Conservation (phyloP, 768 basidiomycete species). For the Pholiota microspora region DNA sequence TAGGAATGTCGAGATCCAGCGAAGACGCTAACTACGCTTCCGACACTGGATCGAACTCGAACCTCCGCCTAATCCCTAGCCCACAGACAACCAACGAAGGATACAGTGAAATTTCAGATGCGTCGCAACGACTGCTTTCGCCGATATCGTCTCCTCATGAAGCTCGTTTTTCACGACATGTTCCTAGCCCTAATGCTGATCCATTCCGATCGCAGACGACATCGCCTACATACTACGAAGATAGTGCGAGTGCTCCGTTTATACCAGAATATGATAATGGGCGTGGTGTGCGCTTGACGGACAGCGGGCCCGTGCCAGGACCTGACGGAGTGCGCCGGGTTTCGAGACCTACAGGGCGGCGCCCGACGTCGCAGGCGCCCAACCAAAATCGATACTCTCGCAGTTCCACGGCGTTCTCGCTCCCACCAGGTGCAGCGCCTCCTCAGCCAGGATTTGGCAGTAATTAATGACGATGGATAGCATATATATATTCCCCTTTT, state of each 20-base stretch:
- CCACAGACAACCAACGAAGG: slow-evolving; percentile 34
- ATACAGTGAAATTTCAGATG: slow-evolving; percentile 39
- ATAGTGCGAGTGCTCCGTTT: slow-evolving; percentile 31
- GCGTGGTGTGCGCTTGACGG: slow-evolving; percentile 77
- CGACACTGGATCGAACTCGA: slow-evolving; percentile 37
- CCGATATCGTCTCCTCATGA: slow-evolving; percentile 29
- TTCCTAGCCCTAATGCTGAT: slow-evolving; percentile 36
- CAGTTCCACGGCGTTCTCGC: slow-evolving; percentile 43
- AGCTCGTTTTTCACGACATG: slow-evolving; percentile 20
- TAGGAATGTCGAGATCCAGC: slow-evolving; percentile 43
- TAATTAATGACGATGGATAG: slow-evolving; percentile 14
- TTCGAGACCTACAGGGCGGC: slow-evolving; percentile 54
- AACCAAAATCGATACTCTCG: slow-evolving; percentile 75
- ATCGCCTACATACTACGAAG: slow-evolving; percentile 39
- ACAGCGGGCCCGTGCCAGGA: slow-evolving; percentile 80
- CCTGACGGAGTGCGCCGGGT: slow-evolving; percentile 80
- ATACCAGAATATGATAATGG: slow-evolving; percentile 35
- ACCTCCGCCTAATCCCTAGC: slow-evolving; percentile 42
- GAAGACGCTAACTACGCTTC: slow-evolving; percentile 45
- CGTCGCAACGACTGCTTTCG: slow-evolving; percentile 30
- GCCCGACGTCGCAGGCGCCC: slow-evolving; percentile 59
- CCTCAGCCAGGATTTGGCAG: slow-evolving; percentile 41
- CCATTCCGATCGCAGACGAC: slow-evolving; percentile 53
- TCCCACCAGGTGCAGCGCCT: slow-evolving; percentile 78
- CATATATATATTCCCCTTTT: slow-evolving; percentile 19